Base-by-base conservation (phyloP, 345 rosid species). In the Noccaea bulbosa region DNA sequence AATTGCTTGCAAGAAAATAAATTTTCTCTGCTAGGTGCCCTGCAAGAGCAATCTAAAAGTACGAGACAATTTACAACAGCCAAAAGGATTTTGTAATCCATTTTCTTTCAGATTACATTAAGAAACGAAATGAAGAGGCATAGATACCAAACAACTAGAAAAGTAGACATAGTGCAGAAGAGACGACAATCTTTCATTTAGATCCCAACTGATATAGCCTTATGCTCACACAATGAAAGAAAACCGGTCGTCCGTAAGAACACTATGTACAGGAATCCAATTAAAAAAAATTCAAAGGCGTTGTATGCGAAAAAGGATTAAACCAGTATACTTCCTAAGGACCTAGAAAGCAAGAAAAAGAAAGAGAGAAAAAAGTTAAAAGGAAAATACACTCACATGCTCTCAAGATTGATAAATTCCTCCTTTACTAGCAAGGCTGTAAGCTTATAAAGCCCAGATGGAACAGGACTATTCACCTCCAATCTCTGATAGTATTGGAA, bases 361-460 rank as follows among this genome's bases (percentile, higher is more conserved):
- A 60, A 53, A 45, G 34, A 64, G 8, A 4, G 46, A 49, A 51
- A 61, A 46, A 40, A 32, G 47, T 34, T 57, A 32, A 53, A 51
- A 20, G 55, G 24, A 62, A 44, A 65, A 46, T 62, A 14, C 52
- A 80, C 99, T 87, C 78, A 90, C 99, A 95, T 93, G 84, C 92
- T 85, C 72, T 89, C 91, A 71, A 95, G 98, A 79, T 86, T 87
- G 79, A 95, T 92, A 75, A 92, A 95, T 11, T 88, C 86, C 74
- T 92, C 84, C 86, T 82, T 95, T 81, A 95, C 96, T 79, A 95
- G 79, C 81, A 90, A 82, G 64, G 98, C 98, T 61, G 99, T 85
- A 69, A 95, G 96, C 82, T 83, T 85, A 79, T 85, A 92, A 35
- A 95, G 94, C 78, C 99, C 94, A 81, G 78, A 84, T 35, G 97